Conservation (phyloP, 2,329 filamentous ascomycete genomes). For the Aspergillus pseudonomiae region DNA sequence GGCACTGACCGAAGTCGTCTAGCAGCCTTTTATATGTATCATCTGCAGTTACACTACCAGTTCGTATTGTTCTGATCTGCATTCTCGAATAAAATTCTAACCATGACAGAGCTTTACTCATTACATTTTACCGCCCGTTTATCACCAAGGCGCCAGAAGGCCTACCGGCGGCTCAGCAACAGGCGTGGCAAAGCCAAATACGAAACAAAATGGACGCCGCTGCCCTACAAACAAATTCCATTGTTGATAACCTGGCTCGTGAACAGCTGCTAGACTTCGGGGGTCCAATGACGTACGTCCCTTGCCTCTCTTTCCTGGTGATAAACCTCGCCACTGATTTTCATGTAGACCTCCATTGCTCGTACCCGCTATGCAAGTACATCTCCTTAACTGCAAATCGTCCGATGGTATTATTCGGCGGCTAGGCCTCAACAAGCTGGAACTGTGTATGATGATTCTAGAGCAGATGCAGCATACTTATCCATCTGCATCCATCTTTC, state of each 20-base stretch:
- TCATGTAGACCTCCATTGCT: slow-evolving; percentile 17
- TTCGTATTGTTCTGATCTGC: slow-evolving; percentile 9
- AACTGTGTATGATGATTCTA: slow-evolving; percentile 27
- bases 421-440: slow-evolving; percentile 24
- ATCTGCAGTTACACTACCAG: slow-evolving; percentile 36
- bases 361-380: slow-evolving; percentile 30
- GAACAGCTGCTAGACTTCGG: slow-evolving; percentile 27
- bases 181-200: slow-evolving; percentile 26
- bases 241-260: slow-evolving; percentile 30
- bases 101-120: slow-evolving; percentile 25
- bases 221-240: slow-evolving; percentile 30
- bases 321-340: background rate
- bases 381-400: slow-evolving; percentile 30
- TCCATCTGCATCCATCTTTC: slow-evolving; percentile 14
- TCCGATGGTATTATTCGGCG: slow-evolving; percentile 19
- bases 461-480: slow-evolving; percentile 27
- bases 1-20: slow-evolving; percentile 14
- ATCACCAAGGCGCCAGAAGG: slow-evolving; percentile 25
- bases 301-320: too few relatives aligned
- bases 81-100: slow-evolving; percentile 6
- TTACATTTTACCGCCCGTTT: slow-evolving; percentile 35
- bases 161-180: slow-evolving; percentile 14
- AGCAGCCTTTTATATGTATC: slow-evolving; percentile 26
- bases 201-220: slow-evolving; percentile 27
- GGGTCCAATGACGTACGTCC: slow-evolving; percentile 10